Base-by-base conservation (phyloP, 1,284 basidiomycete genomes). In the Austropuccinia psidii region DNA sequence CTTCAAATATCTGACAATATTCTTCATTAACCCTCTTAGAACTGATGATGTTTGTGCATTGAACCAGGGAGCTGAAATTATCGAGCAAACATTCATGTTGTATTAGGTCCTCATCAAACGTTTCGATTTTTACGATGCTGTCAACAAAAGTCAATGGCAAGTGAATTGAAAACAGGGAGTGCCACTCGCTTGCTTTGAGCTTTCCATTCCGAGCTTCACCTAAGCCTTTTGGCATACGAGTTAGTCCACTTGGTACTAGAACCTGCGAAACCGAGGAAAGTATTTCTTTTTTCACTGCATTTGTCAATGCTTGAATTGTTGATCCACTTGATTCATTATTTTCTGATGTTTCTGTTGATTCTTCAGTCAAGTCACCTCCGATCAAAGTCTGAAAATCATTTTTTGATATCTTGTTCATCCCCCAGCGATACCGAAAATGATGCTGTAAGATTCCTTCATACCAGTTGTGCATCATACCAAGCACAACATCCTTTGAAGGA, bases 41-140 rank as follows among this genome's bases (percentile, higher is more conserved):
- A 21, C 58, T 21, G 24, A 45, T n/a, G 52, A 75, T 39, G 47
- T 43, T 4, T 61, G 75, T 75, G 43, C 72, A 75, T 9, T 49
- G 27, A 7, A 75, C 74, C 24, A 75, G 37, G 43, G 61, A 45
- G 45, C 47, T 35, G 7, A 75, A 54, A 61, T 74, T 75, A 27
- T 62, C 15, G 5, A 61, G 41, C 41, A 45, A 4, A 31, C n/a
- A n/a, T n/a, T n/a, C n/a, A n/a, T n/a, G n/a, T n/a, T n/a, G n/a
- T n/a, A 67, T 8, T 29, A 29, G 8, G 3, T 41, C 2, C 43
- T 33, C 31, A 6, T 6, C 15, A 6, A 33, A 29, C 31, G 41
- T 66, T 31, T 24, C 35, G 0, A 31, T 57, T 19, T 11, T 47
- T 13, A 49, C 52, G 65, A 17, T 41, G 41, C n/a, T n/a, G 8